Evolutionary conservation across 225 moss, liverwort and hornwort genomes (phyloP).

Genomic region (Ulota crispa): DNA sequence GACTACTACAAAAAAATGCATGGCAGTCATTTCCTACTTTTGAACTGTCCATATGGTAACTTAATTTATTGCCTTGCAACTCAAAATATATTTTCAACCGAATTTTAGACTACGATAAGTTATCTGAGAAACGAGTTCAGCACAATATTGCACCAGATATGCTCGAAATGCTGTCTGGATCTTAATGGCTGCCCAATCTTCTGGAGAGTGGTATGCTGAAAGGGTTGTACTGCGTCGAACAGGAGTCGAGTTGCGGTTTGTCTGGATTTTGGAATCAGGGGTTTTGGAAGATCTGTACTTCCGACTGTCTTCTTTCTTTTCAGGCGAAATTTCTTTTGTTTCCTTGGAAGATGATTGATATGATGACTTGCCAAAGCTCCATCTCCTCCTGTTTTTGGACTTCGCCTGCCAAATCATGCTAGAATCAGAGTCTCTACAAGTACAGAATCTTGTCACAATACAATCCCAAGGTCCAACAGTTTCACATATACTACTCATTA

Average conservation of each 20-base stretch:
- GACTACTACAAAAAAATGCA: background rate
- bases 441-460: background rate
- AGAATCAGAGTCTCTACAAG: background rate
- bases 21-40: background rate
- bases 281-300: conserved; percentile 32
- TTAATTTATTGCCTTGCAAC: background rate
- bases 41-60: background rate
- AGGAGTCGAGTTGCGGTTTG: conserved; percentile 33
- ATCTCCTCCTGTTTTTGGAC: conserved; percentile 67
- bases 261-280: conserved; percentile 30
- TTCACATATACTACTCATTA: no score
- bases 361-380: conserved; percentile 87
- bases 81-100: background rate
- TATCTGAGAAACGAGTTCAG: background rate
- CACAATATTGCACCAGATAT: conserved; percentile 58
- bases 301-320: conserved; percentile 61
- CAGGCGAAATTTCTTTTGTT: conserved; percentile 38
- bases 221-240: conserved; percentile 25
- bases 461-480: background rate
- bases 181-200: conserved; percentile 53
- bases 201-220: conserved; percentile 36
- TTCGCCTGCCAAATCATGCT: conserved; percentile 56
- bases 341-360: conserved; percentile 51
- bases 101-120: background rate
- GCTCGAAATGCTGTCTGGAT: conserved; percentile 82